Evolutionary conservation across 345 rosid genomes (phyloP).

Genomic region (Eucalyptus curtisii): DNA sequence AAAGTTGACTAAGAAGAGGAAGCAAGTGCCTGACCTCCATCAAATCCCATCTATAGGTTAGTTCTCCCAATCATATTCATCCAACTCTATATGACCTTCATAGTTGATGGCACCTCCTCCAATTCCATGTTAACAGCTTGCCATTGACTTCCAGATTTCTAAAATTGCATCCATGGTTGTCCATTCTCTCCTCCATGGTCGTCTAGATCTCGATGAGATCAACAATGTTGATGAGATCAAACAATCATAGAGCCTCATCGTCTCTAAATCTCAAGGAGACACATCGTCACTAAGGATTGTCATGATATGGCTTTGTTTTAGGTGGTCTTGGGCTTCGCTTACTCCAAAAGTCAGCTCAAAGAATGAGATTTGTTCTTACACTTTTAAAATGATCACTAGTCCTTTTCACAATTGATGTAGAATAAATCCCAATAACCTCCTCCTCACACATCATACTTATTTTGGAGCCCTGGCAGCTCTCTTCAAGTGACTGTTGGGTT

Average conservation of each 20-base stretch:
- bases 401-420: accelerated
- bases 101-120: background rate
- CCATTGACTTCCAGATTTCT: background rate
- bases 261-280: background rate
- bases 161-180: background rate
- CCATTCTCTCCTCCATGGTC: background rate
- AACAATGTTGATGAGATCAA: too few species aligned
- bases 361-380: too few species aligned
- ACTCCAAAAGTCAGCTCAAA: too few species aligned
- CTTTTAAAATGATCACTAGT: too few species aligned
- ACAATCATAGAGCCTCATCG: background rate
- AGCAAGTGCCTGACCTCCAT: background rate
- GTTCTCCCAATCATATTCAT: background rate
- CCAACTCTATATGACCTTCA: background rate
- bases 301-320: background rate
- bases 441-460: too few species aligned
- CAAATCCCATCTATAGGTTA: background rate
- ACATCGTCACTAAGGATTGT: background rate
- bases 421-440: too few species aligned
- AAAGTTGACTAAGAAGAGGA: too few species aligned
- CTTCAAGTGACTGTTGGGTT: too few species aligned
- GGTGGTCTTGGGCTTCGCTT: too few species aligned
- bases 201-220: background rate
- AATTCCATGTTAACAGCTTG: background rate
- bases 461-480: too few species aligned